Percentiles rank a stretch among this genome's conserved stretches.
Conservation (phyloP, 441 rosid species). For the Euphorbia celastroides region DNA sequence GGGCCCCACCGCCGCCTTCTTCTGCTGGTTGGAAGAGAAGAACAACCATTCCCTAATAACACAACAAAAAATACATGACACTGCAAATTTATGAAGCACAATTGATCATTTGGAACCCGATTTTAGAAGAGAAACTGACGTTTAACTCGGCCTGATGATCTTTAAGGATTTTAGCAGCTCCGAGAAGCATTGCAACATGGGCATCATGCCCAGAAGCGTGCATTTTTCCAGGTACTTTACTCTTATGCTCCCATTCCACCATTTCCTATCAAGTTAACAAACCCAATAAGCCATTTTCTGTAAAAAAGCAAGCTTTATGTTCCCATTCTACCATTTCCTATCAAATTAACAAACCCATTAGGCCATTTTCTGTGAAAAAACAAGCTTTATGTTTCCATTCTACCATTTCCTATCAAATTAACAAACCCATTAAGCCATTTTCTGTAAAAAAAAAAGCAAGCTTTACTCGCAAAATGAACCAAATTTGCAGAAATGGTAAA, state of each 20-base stretch:
- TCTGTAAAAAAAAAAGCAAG: too few species aligned
- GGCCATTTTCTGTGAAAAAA: not conserved
- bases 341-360: conserved; percentile 21
- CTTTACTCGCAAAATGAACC: too few species aligned
- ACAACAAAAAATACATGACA: conserved; percentile 5
- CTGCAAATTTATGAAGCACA: not conserved
- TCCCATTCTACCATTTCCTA: too few species aligned
- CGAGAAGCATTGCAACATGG: conserved; percentile 87
- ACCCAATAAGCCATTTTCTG: not conserved
- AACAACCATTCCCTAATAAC: conserved; percentile 72
- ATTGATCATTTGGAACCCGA: too few species aligned
- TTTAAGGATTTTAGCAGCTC: conserved; percentile 81
- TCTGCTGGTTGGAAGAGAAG: conserved; percentile 96
- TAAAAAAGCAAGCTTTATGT: too few species aligned
- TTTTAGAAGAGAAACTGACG: conserved; percentile 32
- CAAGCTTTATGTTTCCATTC: too few species aligned
- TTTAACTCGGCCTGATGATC: conserved; percentile 51
- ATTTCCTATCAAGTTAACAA: conserved; percentile 44
- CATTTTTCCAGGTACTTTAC: conserved; percentile 81
- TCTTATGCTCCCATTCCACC: conserved; percentile 93
- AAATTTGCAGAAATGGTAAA: too few species aligned
- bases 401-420: too few species aligned
- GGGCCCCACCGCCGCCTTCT: conserved; percentile 96
- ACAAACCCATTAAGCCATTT: conserved; percentile 9
- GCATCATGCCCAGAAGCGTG: conserved; percentile 97